These are phyloP conservation scores for Pichia membranifaciens DNA, from an alignment of 805 yeast species.

Conservation along the genomic window DNA sequence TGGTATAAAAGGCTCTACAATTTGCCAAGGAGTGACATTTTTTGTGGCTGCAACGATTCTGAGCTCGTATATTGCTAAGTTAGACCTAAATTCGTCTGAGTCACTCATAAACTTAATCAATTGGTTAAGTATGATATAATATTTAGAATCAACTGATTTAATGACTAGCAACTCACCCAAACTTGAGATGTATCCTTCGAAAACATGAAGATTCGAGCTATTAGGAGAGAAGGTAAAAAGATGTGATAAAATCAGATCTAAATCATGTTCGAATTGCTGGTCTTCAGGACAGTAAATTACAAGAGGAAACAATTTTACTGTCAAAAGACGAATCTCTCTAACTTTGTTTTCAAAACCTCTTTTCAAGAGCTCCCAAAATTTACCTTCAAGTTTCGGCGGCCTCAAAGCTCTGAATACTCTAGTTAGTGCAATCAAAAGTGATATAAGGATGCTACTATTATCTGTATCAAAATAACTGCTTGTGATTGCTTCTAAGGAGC, in stretches of 20 bases:
- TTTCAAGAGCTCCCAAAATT: slow-evolving; percentile 38
- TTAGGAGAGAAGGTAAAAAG: slow-evolving; percentile 38
- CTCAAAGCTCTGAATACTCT: slow-evolving; percentile 48
- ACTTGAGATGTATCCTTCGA: slow-evolving; percentile 53
- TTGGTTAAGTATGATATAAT: slow-evolving; percentile 59
- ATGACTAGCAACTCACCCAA: slow-evolving; percentile 63
- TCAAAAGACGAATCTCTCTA: slow-evolving; percentile 51
- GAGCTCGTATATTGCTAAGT: slow-evolving; percentile 63
- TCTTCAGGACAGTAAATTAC: slow-evolving; percentile 39
- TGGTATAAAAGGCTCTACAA: slow-evolving; percentile 75
- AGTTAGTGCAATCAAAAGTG: slow-evolving; percentile 40
- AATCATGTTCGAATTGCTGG: slow-evolving; percentile 36
- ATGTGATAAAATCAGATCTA: slow-evolving; percentile 38
- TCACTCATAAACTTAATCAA: slow-evolving; percentile 64
- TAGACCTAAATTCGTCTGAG: slow-evolving; percentile 55
- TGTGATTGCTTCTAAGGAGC: slow-evolving; percentile 15
- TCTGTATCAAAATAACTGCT: slow-evolving; percentile 16
- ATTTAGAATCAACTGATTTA: slow-evolving; percentile 54
- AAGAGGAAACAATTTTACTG: slow-evolving; percentile 47
- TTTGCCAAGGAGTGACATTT: slow-evolving; percentile 65
- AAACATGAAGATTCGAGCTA: slow-evolving; percentile 32
- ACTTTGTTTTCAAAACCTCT: slow-evolving; percentile 36
- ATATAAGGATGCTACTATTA: slow-evolving; percentile 31
- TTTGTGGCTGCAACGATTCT: slow-evolving; percentile 51
- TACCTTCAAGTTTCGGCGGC: slow-evolving; percentile 36